phyloP scores from a whole-genome alignment of 1,284 basidiomycete species.

The Pseudozyma pruni region DNA sequence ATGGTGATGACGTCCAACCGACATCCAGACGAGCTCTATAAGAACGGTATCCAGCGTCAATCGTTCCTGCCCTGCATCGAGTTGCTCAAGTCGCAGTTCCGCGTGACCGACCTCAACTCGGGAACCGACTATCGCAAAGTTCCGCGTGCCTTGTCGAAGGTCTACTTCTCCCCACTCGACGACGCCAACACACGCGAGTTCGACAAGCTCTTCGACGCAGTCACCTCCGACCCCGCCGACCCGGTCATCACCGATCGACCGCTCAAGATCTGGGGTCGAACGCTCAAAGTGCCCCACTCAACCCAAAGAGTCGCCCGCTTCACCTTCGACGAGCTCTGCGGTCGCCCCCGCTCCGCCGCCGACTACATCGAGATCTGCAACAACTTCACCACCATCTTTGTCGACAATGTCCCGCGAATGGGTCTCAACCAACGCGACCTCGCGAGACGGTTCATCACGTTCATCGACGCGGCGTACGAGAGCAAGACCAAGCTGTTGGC shows the following conservation, averaged over 20 bases:
- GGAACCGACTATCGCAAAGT: conserved; percentile 78
- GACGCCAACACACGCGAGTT: conserved; percentile 77
- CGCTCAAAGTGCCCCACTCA: conserved; percentile 76
- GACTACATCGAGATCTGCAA: conserved; percentile 96
- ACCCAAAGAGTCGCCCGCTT: conserved; percentile 80
- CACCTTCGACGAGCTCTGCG: conserved; percentile 87
- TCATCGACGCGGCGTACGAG: conserved; percentile 82
- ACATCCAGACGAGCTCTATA: conserved; percentile 95
- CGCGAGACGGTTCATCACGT: conserved; percentile 94
- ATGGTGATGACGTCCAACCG: conserved; percentile 98
- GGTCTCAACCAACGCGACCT: conserved; percentile 84
- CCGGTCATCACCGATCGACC: conserved; percentile 76
- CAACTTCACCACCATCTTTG: conserved; percentile 86
- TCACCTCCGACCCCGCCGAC: conserved; percentile 73
- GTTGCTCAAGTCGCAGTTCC: conserved; percentile 85
- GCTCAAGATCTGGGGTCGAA: conserved; percentile 88
- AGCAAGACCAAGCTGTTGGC: conserved; percentile 63
- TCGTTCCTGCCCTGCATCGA: conserved; percentile 96
- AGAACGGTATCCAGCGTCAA: conserved; percentile 97
- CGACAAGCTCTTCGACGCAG: conserved; percentile 81
- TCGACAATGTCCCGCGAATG: conserved; percentile 87
- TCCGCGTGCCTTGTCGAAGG: conserved; percentile 76
- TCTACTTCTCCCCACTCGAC: conserved; percentile 86
- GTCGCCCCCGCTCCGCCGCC: conserved; percentile 86
- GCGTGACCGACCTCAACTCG: conserved; percentile 90